phyloP scores from a whole-genome alignment of 2,329 filamentous ascomycete genomes.

The Leptosphaerulina australis region DNA sequence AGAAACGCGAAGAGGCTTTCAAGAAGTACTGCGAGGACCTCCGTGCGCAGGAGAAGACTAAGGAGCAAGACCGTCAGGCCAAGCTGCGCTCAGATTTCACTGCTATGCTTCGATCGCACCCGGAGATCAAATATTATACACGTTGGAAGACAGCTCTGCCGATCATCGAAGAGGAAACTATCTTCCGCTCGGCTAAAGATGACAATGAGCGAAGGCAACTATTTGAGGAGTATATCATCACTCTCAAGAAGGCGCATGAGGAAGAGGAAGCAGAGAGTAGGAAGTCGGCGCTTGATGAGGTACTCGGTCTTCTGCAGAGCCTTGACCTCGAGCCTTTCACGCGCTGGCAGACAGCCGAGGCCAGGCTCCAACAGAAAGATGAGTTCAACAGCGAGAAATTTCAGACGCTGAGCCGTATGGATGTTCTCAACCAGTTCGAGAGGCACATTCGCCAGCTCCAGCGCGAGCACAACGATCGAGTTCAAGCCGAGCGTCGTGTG shows the following conservation, averaged over 20 bases:
- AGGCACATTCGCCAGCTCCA: slow-evolving; percentile 93
- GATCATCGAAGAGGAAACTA: slow-evolving; percentile 93
- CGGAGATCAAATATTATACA: slow-evolving; percentile 96
- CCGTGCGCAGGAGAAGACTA: slow-evolving; percentile 89
- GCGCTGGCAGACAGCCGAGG: slow-evolving; percentile 89
- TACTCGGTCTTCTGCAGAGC: slow-evolving; percentile 76
- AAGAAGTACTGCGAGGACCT: slow-evolving; percentile 94
- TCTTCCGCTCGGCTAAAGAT: slow-evolving; percentile 88
- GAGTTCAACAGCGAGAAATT: slow-evolving; percentile 83
- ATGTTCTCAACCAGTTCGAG: slow-evolving; percentile 91
- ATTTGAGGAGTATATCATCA: slow-evolving; percentile 89
- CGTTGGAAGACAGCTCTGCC: slow-evolving; percentile 95
- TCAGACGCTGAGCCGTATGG: slow-evolving; percentile 81
- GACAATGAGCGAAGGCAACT: slow-evolving; percentile 87
- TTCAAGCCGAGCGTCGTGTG: slow-evolving; percentile 83
- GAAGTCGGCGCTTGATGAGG: slow-evolving; percentile 82
- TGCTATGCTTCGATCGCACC: slow-evolving; percentile 93
- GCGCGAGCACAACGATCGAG: slow-evolving; percentile 85
- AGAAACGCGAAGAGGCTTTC: slow-evolving; percentile 87
- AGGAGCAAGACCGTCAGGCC: slow-evolving; percentile 87
- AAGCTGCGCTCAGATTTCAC: slow-evolving; percentile 94
- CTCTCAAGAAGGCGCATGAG: slow-evolving; percentile 79
- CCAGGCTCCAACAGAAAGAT: slow-evolving; percentile 76
- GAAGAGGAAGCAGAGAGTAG: slow-evolving; percentile 75
- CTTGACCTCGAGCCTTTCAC: slow-evolving; percentile 91